These are phyloP conservation scores for Schwanniomyces polymorphus DNA, from an alignment of 805 yeast genomes.

Conservation along the genomic window DNA sequence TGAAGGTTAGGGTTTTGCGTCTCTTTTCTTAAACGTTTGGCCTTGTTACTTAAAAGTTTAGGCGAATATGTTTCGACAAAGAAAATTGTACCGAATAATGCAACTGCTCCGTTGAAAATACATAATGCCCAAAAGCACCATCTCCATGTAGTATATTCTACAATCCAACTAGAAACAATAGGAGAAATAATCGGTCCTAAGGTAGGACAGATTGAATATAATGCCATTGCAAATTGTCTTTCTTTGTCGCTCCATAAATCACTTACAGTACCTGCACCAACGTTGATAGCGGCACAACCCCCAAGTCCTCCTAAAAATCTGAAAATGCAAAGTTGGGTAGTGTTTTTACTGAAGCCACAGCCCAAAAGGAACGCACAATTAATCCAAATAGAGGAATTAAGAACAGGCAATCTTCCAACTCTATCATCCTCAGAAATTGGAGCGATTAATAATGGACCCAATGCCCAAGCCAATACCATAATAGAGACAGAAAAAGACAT, in stretches of 20 bases:
- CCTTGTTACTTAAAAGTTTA: slow-evolving; percentile 46
- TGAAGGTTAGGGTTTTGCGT: slow-evolving; percentile 59
- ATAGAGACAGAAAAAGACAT: slow-evolving; percentile 58
- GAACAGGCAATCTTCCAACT: slow-evolving; percentile 59
- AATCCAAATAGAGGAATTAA: slow-evolving; percentile 51
- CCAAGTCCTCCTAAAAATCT: slow-evolving; percentile 65
- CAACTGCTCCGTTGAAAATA: slow-evolving; percentile 54
- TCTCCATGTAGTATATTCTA: slow-evolving; percentile 53
- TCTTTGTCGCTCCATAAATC: slow-evolving; percentile 56
- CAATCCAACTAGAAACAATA: slow-evolving; percentile 56
- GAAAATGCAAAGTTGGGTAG: slow-evolving; percentile 59
- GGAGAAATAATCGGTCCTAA: slow-evolving; percentile 72
- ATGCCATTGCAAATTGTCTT: slow-evolving; percentile 56
- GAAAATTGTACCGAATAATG: slow-evolving; percentile 46
- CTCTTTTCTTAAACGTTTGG: slow-evolving; percentile 44
- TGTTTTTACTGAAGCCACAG: slow-evolving; percentile 58
- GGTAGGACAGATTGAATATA: slow-evolving; percentile 59
- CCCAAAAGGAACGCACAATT: slow-evolving; percentile 53
- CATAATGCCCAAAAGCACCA: slow-evolving; percentile 67
- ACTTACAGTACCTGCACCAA: slow-evolving; percentile 68
- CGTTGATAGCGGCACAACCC: slow-evolving; percentile 66
- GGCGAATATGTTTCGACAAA: slow-evolving; percentile 64
- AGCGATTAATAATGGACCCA: slow-evolving; percentile 64
- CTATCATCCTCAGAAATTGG: slow-evolving; percentile 62
- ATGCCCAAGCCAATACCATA: slow-evolving; percentile 69